Conservation (phyloP, 441 rosid genomes). For the Adansonia gregorii region DNA sequence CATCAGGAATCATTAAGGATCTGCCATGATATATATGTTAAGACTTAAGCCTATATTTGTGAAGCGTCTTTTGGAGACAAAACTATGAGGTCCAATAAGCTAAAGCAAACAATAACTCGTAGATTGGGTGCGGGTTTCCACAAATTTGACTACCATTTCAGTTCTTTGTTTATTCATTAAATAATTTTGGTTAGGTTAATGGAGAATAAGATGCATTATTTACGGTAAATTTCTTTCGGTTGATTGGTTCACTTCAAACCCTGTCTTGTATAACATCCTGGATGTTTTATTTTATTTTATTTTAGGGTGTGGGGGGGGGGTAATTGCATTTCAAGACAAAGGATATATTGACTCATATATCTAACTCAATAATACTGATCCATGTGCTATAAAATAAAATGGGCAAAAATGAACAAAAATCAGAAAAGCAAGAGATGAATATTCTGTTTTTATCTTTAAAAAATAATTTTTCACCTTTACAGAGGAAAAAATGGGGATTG, state of each 20-base stretch:
- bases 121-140: too few species aligned
- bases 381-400: not conserved
- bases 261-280: not conserved
- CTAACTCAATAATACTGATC: not conserved
- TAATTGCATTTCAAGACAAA: not conserved
- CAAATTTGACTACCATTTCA: not conserved
- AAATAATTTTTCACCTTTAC: not conserved
- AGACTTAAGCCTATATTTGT: too few species aligned
- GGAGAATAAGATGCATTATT: too few species aligned
- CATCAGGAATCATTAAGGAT: too few species aligned
- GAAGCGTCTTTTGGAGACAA: too few species aligned
- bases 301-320: too few species aligned
- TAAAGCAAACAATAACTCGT: too few species aligned
- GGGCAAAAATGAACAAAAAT: not conserved
- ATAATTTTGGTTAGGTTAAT: not conserved
- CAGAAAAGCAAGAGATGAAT: not conserved
- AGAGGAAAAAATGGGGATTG: not conserved
- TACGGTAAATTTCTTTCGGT: not conserved
- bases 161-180: not conserved
- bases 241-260: not conserved
- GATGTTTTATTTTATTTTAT: too few species aligned
- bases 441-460: not conserved
- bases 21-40: too few species aligned
- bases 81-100: too few species aligned
- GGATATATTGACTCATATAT: not conserved